phyloP scores from a whole-genome alignment of 495 filamentous ascomycete species.

The Bryoglossum gracile region DNA sequence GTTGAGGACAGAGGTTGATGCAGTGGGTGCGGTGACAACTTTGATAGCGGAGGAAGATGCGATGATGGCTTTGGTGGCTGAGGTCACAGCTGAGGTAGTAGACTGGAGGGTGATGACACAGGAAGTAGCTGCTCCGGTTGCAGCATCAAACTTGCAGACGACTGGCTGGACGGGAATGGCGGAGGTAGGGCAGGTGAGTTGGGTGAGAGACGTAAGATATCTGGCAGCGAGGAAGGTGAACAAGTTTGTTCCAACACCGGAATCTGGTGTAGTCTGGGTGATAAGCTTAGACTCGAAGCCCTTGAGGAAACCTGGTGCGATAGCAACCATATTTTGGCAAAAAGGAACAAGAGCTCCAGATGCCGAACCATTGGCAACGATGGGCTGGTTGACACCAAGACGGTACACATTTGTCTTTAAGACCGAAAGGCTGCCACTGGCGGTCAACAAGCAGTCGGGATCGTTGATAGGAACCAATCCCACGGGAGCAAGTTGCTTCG shows the following conservation, averaged over 20 bases:
- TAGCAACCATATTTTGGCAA: slow-evolving; percentile 1
- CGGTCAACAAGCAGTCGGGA: background rate
- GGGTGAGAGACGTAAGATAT: slow-evolving; percentile 4
- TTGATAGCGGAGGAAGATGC: background rate
- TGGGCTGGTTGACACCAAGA: slow-evolving; percentile 4
- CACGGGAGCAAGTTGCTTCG: background rate
- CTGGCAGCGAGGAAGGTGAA: slow-evolving; percentile 2
- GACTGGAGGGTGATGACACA: background rate
- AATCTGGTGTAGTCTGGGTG: background rate
- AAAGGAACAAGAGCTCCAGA: slow-evolving; percentile 1
- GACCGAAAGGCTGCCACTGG: background rate
- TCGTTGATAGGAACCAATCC: slow-evolving; percentile 3
- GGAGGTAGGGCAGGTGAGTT: slow-evolving; percentile 5
- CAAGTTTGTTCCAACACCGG: slow-evolving; percentile 4
- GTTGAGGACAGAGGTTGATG: background rate
- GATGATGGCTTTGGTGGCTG: background rate
- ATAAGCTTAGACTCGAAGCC: background rate
- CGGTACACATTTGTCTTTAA: slow-evolving; percentile 2
- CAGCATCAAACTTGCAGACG: background rate
- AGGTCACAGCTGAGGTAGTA: background rate
- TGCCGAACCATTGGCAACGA: background rate
- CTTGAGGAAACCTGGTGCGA: slow-evolving; percentile 1
- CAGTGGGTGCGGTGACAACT: background rate
- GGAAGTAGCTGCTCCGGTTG: background rate
- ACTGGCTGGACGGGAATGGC: slow-evolving; percentile 1